Evolutionary conservation across 306 rosid species (phyloP).

Genomic region (Dryas octopetala): DNA sequence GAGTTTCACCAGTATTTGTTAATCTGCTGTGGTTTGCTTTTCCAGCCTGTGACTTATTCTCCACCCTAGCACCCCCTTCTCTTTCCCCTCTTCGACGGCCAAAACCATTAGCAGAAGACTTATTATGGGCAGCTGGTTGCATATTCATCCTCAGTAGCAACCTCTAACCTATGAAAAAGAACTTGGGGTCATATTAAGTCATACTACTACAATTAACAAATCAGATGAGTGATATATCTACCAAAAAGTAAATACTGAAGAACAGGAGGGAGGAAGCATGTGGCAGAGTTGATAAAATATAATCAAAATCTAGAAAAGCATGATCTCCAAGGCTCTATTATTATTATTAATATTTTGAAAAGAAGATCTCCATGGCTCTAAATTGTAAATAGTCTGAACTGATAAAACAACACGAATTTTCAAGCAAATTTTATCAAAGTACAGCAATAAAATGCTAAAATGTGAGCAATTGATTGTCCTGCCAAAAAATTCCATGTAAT

Average conservation of each 20-base stretch:
- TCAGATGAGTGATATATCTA: not conserved
- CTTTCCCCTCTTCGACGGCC: slow-evolving; percentile 78
- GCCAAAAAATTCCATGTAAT: not conserved
- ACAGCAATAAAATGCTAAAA: not conserved
- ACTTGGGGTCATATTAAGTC: not conserved
- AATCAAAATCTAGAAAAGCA: too few relatives aligned
- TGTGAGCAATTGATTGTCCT: not conserved
- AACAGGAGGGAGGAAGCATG: not conserved
- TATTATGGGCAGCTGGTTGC: slow-evolving; percentile 62
- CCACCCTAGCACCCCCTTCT: slow-evolving; percentile 61
- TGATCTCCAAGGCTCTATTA: too few relatives aligned
- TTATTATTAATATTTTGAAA: too few relatives aligned
- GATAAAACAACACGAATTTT: not conserved
- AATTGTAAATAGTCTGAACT: too few relatives aligned
- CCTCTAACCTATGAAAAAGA: slow-evolving; percentile 41
- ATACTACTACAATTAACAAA: slow-evolving; percentile 12
- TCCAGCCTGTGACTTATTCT: slow-evolving; percentile 61
- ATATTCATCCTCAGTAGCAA: slow-evolving; percentile 64
- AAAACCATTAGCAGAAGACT: slow-evolving; percentile 77
- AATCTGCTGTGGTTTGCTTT: slow-evolving; percentile 57
- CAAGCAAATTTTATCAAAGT: not conserved
- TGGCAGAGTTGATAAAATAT: too few relatives aligned
- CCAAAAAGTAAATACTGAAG: not conserved
- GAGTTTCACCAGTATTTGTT: slow-evolving; percentile 49
- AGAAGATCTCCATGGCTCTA: too few relatives aligned